phyloP scores from a whole-genome alignment of 2,329 filamentous ascomycete species.

The Pseudopithomyces maydicus region DNA sequence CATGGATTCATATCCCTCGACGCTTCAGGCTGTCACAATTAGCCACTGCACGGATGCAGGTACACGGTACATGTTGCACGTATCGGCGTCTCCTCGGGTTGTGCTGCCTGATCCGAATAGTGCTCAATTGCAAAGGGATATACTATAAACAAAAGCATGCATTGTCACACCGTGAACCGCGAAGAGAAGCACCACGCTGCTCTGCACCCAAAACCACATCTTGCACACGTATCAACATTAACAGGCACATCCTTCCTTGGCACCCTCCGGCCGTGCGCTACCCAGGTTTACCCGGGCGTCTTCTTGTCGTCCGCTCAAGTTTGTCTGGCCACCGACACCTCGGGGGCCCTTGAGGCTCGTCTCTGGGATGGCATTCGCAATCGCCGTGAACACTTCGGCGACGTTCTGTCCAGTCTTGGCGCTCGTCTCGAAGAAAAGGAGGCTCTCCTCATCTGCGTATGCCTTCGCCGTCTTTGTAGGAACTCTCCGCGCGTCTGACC shows the following conservation, averaged over 20 bases:
- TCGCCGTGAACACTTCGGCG: slow-evolving; percentile 94
- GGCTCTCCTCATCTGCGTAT: slow-evolving; percentile 91
- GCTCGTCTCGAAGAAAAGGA: slow-evolving; percentile 97
- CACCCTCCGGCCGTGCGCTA: slow-evolving; percentile 70
- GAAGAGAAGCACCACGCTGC: background rate
- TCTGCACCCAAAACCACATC: background rate
- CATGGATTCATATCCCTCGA: no score
- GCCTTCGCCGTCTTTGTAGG: slow-evolving; percentile 87
- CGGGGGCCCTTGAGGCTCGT: slow-evolving; percentile 89
- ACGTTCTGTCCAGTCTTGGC: slow-evolving; percentile 97
- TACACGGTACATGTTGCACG: background rate
- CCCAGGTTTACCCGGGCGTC: slow-evolving; percentile 82
- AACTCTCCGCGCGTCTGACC: slow-evolving; percentile 82
- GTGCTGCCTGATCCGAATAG: no score
- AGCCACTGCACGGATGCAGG: no score
- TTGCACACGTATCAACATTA: slow-evolving; percentile 45
- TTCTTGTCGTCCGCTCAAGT: slow-evolving; percentile 57
- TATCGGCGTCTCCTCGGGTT: background rate
- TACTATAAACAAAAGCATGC: background rate
- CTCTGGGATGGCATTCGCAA: slow-evolving; percentile 97
- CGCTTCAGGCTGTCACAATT: no score
- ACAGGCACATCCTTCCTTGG: slow-evolving; percentile 92
- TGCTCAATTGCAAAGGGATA: no score
- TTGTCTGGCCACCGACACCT: slow-evolving; percentile 65
- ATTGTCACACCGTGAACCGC: background rate